phyloP scores from a whole-genome alignment of 805 yeast genomes.

The Allodekkera sacchari region DNA sequence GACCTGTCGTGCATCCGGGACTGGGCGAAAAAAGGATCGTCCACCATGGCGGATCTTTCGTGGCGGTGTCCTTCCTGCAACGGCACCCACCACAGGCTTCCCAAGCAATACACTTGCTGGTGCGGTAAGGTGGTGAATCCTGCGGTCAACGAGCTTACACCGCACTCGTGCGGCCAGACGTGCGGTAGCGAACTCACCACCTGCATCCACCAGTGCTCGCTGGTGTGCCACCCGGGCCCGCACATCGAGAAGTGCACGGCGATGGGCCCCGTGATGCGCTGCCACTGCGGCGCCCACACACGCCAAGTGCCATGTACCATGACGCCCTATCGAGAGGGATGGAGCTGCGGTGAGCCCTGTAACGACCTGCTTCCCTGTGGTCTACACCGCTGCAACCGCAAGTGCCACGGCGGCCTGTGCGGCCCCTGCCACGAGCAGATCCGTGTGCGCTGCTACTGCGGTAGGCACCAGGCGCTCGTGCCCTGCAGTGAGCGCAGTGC shows the following conservation, averaged over 20 bases:
- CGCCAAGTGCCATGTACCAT: conserved; percentile 66
- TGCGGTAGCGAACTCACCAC: conserved; percentile 48
- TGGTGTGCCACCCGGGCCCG: conserved; percentile 83
- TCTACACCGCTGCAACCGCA: conserved; percentile 50
- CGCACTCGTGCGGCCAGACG: conserved; percentile 86
- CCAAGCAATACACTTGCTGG: conserved; percentile 70
- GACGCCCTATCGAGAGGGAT: conserved; percentile 59
- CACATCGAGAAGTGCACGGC: conserved; percentile 74
- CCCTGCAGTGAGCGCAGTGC: conserved; percentile 38
- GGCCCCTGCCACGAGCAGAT: conserved; percentile 55
- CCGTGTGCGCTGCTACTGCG: conserved; percentile 65
- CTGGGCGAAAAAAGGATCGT: conserved; percentile 77
- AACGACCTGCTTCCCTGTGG: conserved; percentile 61
- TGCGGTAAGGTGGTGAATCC: conserved; percentile 77
- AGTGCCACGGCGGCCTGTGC: conserved; percentile 79
- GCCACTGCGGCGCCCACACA: conserved; percentile 64
- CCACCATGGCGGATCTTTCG: conserved; percentile 45
- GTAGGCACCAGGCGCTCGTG: conserved; percentile 36
- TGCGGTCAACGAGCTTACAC: conserved; percentile 43
- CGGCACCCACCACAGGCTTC: conserved; percentile 36
- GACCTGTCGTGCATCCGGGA: conserved; percentile 77
- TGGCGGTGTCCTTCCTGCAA: conserved; percentile 91
- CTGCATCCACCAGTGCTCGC: conserved; percentile 70
- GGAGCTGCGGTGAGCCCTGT: conserved; percentile 62
- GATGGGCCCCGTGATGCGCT: conserved; percentile 58